Evolutionary conservation across 805 yeast species (phyloP), one percentile per base, ranked within the genome.

Genomic region (Kodamaea laetipori): DNA sequence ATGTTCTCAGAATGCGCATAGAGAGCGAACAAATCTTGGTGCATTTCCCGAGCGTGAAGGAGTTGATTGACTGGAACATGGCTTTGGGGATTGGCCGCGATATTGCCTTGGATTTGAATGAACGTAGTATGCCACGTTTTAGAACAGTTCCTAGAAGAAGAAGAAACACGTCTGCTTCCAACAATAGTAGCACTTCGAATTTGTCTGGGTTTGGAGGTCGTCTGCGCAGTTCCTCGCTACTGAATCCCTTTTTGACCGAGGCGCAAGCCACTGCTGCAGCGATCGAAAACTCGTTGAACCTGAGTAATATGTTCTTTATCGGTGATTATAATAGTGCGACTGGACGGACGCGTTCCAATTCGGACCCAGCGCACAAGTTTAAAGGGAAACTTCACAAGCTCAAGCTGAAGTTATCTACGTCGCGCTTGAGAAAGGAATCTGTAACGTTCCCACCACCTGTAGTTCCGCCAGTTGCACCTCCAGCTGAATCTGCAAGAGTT

Each of bases 21-120:
- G 98, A 92, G 63, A 77, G 84, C 30, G 90, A 87, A 61, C 98
- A 92, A 61, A 75, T 88, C 48, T 60, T 92, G 32, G 51, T 92
- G 2, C 81, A 79, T 44, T 87, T 87, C 54, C 61, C 77, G 1
- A 70, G 74, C 32, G 74, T 83, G 3, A 80, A 79, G 53, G 83
- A 80, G 27, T 74, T 89, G 73, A 78, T 92, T 40, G 78, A 78
- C 31, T 92, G 97, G 97, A 77, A 87, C 46, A 74, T 78, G 55
- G 82, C 81, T 35, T 47, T 94, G 12, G 78, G 80, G 43, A 76
- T 82, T 8, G 97, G 94, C 1, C 83, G 84, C 39, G 94, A 86
- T 52, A 78, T 90, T 24, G 73, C 96, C 2, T 69, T 90, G 39
- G 97, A 94, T 49, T 58, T 92, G 16, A 81, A 76, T 25, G 74